These are phyloP conservation scores for Penicillium coprophilum DNA, from an alignment of 495 filamentous ascomycete genomes.

Conservation along the genomic window DNA sequence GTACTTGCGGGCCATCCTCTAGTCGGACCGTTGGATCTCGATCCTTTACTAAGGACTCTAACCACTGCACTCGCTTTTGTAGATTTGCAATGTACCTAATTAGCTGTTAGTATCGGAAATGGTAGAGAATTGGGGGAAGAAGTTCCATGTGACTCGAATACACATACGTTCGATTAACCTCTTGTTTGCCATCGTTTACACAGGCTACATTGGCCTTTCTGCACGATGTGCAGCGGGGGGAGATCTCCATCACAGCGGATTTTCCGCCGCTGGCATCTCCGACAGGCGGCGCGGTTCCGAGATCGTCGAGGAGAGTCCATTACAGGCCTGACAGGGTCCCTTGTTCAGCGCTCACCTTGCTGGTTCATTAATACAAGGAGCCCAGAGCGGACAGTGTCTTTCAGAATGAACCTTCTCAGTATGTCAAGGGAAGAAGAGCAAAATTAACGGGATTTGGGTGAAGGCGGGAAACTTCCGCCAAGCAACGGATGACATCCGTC, in stretches of 20 bases:
- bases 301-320: slow-evolving; percentile 34
- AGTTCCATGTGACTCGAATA: background rate
- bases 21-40: slow-evolving; percentile 33
- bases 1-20: slow-evolving; percentile 21
- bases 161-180: slow-evolving; percentile 37
- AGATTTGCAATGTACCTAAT: slow-evolving; percentile 41
- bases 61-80: slow-evolving; percentile 42
- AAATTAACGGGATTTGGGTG: background rate
- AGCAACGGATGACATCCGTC: slow-evolving; percentile 14
- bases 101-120: background rate
- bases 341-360: background rate
- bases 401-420: too few species aligned
- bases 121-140: background rate
- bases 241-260: slow-evolving; percentile 26
- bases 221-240: slow-evolving; percentile 38
- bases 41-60: slow-evolving; percentile 41
- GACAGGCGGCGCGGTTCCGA: slow-evolving; percentile 44
- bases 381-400: background rate
- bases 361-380: background rate
- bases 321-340: background rate
- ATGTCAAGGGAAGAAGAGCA: background rate
- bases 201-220: slow-evolving; percentile 40
- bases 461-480: slow-evolving; percentile 13
- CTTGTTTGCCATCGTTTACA: slow-evolving; percentile 44
- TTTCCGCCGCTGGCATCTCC: slow-evolving; percentile 32